Conservation (phyloP, 1,284 basidiomycete genomes). For the Trichosporon sp. region DNA sequence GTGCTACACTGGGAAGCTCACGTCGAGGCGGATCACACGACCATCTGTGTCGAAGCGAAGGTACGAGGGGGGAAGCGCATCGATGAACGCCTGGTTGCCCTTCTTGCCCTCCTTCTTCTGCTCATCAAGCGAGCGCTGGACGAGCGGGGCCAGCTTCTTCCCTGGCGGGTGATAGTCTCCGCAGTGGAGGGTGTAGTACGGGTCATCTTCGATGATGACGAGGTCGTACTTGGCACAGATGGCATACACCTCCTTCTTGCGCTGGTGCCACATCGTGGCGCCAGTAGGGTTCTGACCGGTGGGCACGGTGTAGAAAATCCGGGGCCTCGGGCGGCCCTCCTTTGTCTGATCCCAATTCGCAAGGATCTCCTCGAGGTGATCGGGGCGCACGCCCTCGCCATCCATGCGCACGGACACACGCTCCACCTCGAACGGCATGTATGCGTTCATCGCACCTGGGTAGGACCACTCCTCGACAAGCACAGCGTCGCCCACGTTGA, state of each 20-base stretch:
- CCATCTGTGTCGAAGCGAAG: conserved; percentile 53
- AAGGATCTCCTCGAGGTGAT: conserved; percentile 59
- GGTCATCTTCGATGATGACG: conserved; percentile 73
- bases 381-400: conserved; percentile 61
- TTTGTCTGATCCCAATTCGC: conserved; percentile 61
- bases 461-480: conserved; percentile 58
- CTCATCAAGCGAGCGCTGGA: conserved; percentile 34
- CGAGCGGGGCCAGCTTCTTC: conserved; percentile 33
- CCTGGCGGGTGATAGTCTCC: conserved; percentile 9
- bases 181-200: conserved; percentile 63
- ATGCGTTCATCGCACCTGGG: conserved; percentile 46
- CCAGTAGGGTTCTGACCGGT: conserved; percentile 68
- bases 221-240: conserved; percentile 71
- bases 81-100: conserved; percentile 42
- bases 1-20: conserved; percentile 19
- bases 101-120: conserved; percentile 41
- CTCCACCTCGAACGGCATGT: conserved; percentile 34
- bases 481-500: conserved; percentile 67
- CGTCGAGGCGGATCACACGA: conserved; percentile 49
- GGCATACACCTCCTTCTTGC: conserved; percentile 73
- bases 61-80: conserved; percentile 59
- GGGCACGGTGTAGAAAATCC: conserved; percentile 58
- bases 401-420: conserved; percentile 59
- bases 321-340: conserved; percentile 51
- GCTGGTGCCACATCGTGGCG: conserved; percentile 58